Base-by-base conservation (phyloP, 345 rosid genomes). In the Streptanthus diversifolius region DNA sequence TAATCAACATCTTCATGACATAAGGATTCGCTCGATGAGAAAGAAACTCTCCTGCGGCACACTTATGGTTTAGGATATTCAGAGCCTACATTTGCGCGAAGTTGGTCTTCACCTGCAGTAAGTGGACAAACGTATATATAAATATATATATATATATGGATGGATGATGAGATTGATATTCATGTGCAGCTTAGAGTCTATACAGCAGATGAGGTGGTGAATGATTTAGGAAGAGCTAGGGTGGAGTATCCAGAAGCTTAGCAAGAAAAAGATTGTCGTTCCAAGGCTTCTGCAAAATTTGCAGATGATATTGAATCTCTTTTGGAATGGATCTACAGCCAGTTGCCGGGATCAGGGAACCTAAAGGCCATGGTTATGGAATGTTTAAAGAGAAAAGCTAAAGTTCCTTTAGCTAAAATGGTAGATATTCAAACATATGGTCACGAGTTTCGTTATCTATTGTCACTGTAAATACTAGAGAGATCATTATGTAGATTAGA, bases 91-190 rank as follows among this genome's bases (percentile, higher is more conserved):
- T 93, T 93, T 45, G 97, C 96, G 11, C 96, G 97, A 81, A 88
- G 84, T 58, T 86, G 93, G 96, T 93, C 98, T 33, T 93, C 98
- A 44, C 98, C 98, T 33, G 96, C 96, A 7, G 97, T 87, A 84
- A 84, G 93, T 83, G 7, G 40, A 19, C 18, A 55, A 5, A 55
- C 57, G 9, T 15, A 19, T 8, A 51, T 30, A n/a, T n/a, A n/a
- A n/a, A n/a, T n/a, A n/a, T n/a, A n/a, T n/a, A n/a, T 30, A 55
- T 19, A 36, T 6, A 54, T 22, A 44, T 15, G 24, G 8, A 54
- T 22, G 24, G 22, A 33, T 64, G 11, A 59, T 11, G 39, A 27
- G 17, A 41, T 36, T 59, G 18, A 6, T 47, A 21, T 13, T 66
- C 32, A 62, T 39, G 14, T 80, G 84, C 87, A 93, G 98, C 77